Evolutionary conservation across 139 green algal species (phyloP).

Genomic region (Volvox africanus): DNA sequence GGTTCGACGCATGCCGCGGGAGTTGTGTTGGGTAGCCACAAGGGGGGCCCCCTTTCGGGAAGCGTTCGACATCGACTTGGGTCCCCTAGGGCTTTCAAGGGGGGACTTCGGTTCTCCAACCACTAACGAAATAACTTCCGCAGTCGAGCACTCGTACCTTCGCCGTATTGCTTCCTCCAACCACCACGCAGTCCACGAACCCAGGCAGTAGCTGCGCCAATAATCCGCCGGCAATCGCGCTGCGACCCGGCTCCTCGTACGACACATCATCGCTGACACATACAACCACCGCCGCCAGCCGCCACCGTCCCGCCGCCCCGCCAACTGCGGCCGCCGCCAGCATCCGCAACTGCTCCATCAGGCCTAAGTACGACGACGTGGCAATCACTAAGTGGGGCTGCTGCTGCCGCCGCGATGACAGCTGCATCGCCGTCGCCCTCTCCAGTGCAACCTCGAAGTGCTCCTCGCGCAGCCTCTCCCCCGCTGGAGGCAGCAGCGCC

Average conservation of each 20-base stretch:
- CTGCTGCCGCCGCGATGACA: neutral
- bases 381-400: constrained; percentile 23
- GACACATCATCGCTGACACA: neutral
- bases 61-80: too few species aligned
- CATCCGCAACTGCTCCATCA: constrained; percentile 6
- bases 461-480: neutral
- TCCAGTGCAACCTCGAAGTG: constrained; percentile 20
- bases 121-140: too few species aligned
- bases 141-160: neutral
- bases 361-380: neutral
- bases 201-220: constrained; percentile 33
- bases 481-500: constrained; percentile 9
- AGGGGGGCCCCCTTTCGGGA: too few species aligned
- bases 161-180: neutral
- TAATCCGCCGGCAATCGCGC: neutral
- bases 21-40: too few species aligned
- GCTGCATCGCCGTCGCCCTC: neutral
- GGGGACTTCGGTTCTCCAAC: too few species aligned
- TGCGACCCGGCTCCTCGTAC: constrained; percentile 6
- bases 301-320: neutral
- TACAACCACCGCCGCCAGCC: neutral
- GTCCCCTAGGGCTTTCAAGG: too few species aligned
- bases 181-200: constrained; percentile 35
- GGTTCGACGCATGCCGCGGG: too few species aligned
- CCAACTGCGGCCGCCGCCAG: constrained; percentile 13